Evolutionary conservation across 768 basidiomycete genomes (phyloP), one percentile per base, ranked within the genome.

Genomic region (Trametes cingulata): DNA sequence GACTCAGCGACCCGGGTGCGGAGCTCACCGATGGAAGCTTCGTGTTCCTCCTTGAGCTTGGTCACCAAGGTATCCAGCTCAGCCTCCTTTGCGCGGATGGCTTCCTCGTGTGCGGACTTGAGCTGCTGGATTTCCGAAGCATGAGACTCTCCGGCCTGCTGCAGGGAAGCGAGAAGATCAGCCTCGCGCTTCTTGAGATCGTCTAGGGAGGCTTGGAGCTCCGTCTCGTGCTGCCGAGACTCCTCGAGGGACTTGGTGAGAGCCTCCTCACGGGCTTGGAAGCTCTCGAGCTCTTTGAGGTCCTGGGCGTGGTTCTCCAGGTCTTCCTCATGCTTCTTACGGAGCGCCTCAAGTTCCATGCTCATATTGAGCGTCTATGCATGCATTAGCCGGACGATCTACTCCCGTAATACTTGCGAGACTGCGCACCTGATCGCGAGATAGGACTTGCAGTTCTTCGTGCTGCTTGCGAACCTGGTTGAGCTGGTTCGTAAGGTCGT

Each of bases 351-450:
- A 37, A 95, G 82, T 67, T 93, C 95, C 57, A 81, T 86, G 9
- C 93, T 92, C 87, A 96, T 91, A 69, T 96, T 96, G 52, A 87
- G 71, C 12, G 90, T 80, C 91, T 94, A 52, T 27, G 37, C 27
- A 2, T 19, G 17, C 17, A 45, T 56, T 24, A 56, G 14, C 12
- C 46, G 4, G 55, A 4, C 56, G 51, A 9, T 20, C 39, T 5
- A 24, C 6, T 10, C 24, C 3, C 15, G 39, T 33, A 39, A 14
- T 14, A 19, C 46, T 19, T 27, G 37, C 35, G 49, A 19, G 5
- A n/a, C 19, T 13, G 19, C 56, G 49, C 67, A 93, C 93, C 82
- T 95, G 94, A 68, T 96, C 89, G 56, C 90, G 82, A 14, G 91
- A 91, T 42, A 95, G 80, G 7, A 87, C 83, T 7, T 83, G 86